Conservation (phyloP, 805 yeast species). For the Millerozyma acaciae region DNA sequence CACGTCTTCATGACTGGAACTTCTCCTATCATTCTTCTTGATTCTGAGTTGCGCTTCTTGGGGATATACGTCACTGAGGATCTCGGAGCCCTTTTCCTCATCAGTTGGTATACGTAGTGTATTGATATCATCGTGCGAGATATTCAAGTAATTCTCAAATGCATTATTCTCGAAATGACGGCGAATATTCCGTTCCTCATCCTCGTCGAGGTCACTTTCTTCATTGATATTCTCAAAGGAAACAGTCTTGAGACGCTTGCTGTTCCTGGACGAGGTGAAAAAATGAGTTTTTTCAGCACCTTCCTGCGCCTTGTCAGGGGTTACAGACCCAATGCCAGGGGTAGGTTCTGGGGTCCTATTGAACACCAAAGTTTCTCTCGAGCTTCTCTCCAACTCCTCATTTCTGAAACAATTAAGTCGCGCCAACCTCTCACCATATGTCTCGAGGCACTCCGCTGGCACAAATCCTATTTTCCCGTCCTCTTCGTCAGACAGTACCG, state of each 20-base stretch:
- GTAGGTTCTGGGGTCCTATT: too few relatives aligned
- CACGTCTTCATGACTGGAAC: too few relatives aligned
- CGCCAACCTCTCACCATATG: slow-evolving; percentile 87
- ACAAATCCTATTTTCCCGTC: slow-evolving; percentile 86
- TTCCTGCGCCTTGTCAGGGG: too few relatives aligned
- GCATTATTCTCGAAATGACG: slow-evolving; percentile 6
- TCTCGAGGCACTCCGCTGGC: slow-evolving; percentile 93
- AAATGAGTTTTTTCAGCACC: neutral
- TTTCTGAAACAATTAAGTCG: slow-evolving; percentile 89
- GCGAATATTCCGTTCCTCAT: slow-evolving; percentile 1
- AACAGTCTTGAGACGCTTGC: slow-evolving; percentile 27
- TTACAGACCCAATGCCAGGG: too few relatives aligned
- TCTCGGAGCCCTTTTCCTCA: slow-evolving; percentile 38
- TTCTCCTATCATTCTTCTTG: slow-evolving; percentile 20
- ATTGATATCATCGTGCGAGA: slow-evolving; percentile 17
- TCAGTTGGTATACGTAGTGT: slow-evolving; percentile 8
- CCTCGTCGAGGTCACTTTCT: slow-evolving; percentile 12
- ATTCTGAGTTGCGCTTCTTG: slow-evolving; percentile 32
- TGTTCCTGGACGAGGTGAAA: neutral
- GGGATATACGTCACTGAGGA: slow-evolving; percentile 38
- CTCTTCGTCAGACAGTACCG: slow-evolving; percentile 29
- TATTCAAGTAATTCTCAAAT: slow-evolving; percentile 17
- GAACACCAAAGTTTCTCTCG: slow-evolving; percentile 8
- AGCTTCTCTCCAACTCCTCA: slow-evolving; percentile 55
- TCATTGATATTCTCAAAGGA: slow-evolving; percentile 34